Percentiles rank a stretch among this genome's conserved stretches.
Conservation (phyloP, 306 rosid species). For the Malus fusca region DNA sequence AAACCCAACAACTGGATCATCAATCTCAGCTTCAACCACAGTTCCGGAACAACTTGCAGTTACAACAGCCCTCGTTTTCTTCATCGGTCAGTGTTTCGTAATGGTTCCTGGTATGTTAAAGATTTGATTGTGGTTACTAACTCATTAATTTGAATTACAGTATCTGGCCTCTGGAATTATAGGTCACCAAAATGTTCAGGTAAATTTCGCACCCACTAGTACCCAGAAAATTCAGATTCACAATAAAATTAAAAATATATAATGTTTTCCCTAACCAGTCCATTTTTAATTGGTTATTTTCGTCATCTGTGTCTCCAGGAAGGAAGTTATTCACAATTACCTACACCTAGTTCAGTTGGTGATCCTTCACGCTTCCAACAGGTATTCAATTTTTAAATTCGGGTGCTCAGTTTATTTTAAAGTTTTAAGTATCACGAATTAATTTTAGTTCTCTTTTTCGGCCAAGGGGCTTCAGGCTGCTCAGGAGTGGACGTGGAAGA, state of each 20-base stretch:
- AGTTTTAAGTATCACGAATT: background rate
- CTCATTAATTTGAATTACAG: conserved; percentile 31
- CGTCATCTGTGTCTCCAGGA: conserved; percentile 32
- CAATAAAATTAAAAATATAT: background rate
- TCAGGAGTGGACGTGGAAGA: conserved; percentile 85
- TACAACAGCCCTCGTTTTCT: conserved; percentile 49
- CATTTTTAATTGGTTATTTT: background rate
- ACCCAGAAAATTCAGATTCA: background rate
- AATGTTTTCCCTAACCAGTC: background rate
- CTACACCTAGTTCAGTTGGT: conserved; percentile 26
- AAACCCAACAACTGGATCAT: conserved; percentile 48
- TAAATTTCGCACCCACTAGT: conserved; percentile 13
- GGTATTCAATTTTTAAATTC: conserved; percentile 18
- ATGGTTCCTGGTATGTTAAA: background rate
- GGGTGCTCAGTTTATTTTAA: background rate
- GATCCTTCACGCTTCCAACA: conserved; percentile 52
- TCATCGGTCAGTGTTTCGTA: conserved; percentile 35
- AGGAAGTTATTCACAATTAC: conserved; percentile 46
- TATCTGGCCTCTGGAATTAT: conserved; percentile 56
- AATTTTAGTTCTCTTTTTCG: conserved; percentile 13
- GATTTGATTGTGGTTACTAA: background rate
- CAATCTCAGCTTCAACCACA: conserved; percentile 57
- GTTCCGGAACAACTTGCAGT: conserved; percentile 44
- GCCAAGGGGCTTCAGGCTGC: conserved; percentile 55
- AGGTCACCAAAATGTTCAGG: conserved; percentile 61